Base-by-base conservation (phyloP, 352 stramenopile genomes). In the Globisporangium abappressorium region DNA sequence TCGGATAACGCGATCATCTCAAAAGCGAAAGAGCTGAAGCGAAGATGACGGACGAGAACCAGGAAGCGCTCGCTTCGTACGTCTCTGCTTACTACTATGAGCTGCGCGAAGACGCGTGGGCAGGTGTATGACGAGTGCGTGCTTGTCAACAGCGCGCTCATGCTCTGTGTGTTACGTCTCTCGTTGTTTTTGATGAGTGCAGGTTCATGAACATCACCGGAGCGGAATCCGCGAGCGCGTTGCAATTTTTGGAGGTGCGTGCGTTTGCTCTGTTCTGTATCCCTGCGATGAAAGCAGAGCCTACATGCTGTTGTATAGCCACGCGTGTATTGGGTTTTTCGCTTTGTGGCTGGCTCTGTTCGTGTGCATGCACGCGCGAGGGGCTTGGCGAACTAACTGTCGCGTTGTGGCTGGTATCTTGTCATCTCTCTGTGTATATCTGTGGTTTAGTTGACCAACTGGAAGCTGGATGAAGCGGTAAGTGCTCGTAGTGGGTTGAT, bases 171-270 rank as follows among this genome's bases (percentile, higher is more conserved):
- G 7, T 60, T 22, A 26, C 38, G 54, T 20, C 7, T 59, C 26
- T 20, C 36, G 22, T 15, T 59, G 5, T 9, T 24, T 30, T 1
- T 51, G 15, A 2, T n/a, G 54, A 20, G 34, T 26, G 59, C 70
- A 95, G 87, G 54, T 95, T 95, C 67, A 94, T 95, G 87, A 87
- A 69, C 76, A 92, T 95, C 74, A 95, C 87, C 7, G 85, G 87
- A 28, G 83, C 84, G 15, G 85, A 91, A 60, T 77, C 80, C 2
- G 73, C 67, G 34, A 90, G 82, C 54, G 87, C 87, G 26, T 62
- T 78, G 54, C 87, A 94, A 69, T 95, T 81, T 66, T 73, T 95
- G 11, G 84, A 95, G 73, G 85, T 88, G 47, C 30, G 69, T 43
- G 26, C 2, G 28, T 28, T 59, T 18, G 15, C 30, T 20, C n/a